These are phyloP conservation scores for Tinospora cordifolia DNA, from an alignment of 164 flowering plant genomes.

Conservation along the genomic window DNA sequence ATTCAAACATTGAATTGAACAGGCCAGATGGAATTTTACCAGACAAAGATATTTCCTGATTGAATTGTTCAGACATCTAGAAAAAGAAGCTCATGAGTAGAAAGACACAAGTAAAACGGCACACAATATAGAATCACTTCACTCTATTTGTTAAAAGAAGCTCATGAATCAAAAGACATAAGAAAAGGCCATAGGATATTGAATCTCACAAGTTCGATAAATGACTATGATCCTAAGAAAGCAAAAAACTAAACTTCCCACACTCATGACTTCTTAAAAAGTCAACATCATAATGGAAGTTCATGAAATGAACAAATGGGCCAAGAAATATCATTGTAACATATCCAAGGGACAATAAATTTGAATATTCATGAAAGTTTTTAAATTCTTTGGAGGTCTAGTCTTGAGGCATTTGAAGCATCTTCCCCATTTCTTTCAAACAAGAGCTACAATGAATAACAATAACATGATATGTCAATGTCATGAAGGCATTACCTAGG, in stretches of 20 bases:
- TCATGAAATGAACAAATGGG: neutral
- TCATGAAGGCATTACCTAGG: too few species aligned
- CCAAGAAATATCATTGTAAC: neutral
- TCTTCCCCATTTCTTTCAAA: too few species aligned
- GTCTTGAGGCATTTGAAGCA: too few species aligned
- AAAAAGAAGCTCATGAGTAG: slow-evolving; percentile 8
- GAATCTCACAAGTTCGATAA: neutral
- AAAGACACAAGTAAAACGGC: neutral
- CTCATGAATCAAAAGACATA: too few species aligned
- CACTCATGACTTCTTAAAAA: neutral
- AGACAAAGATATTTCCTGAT: slow-evolving; percentile 72
- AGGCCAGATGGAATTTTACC: slow-evolving; percentile 93
- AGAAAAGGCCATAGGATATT: neutral
- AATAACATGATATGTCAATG: neutral
- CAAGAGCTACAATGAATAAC: neutral
- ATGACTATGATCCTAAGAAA: neutral
- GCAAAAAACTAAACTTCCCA: neutral
- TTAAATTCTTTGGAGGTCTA: neutral
- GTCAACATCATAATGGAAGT: neutral
- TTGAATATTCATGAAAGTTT: neutral
- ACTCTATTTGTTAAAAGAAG: neutral
- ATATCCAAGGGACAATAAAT: neutral
- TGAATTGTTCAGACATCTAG: slow-evolving; percentile 95
- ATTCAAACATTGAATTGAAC: slow-evolving; percentile 86
- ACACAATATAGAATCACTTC: neutral